Conservation (phyloP, 2,329 filamentous ascomycete genomes). For the Diplodia seriata region DNA sequence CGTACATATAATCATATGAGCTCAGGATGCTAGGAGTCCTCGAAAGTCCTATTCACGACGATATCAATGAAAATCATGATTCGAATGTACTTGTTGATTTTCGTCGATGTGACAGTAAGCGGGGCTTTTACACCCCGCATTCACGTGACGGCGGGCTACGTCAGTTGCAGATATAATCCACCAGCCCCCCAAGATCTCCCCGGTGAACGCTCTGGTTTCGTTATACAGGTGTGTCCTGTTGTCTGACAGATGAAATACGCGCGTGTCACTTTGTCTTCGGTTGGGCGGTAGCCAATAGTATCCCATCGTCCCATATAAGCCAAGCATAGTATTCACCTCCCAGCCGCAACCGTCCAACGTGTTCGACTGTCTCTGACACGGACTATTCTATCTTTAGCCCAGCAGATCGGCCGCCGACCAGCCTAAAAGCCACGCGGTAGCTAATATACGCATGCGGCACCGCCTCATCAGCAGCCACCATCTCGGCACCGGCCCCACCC, state of each 20-base stretch:
- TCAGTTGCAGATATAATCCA: not conserved
- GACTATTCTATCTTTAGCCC: conserved; percentile 5
- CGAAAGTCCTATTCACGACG: conserved; percentile 2
- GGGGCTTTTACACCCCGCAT: not conserved
- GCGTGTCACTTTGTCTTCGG: not conserved
- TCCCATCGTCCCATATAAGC: not conserved
- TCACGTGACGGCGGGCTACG: not conserved
- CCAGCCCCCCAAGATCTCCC: not conserved
- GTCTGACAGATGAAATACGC: not conserved
- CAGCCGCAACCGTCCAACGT: not conserved
- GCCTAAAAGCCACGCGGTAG: not conserved
- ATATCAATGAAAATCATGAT: conserved; percentile 12
- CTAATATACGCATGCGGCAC: not conserved
- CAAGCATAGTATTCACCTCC: not conserved
- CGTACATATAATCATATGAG: not conserved
- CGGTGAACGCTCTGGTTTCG: not conserved
- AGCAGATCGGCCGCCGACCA: not conserved
- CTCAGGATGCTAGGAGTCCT: not conserved
- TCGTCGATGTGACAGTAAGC: not conserved
- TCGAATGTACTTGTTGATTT: not conserved
- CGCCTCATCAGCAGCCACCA: conserved; percentile 25
- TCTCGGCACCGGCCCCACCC: conserved; percentile 1
- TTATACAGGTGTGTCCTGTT: not conserved
- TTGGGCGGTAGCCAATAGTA: not conserved
- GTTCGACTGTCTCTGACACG: not conserved